These are phyloP conservation scores for Saccharomycopsis fermentans DNA, from an alignment of 805 yeast genomes.

Conservation along the genomic window DNA sequence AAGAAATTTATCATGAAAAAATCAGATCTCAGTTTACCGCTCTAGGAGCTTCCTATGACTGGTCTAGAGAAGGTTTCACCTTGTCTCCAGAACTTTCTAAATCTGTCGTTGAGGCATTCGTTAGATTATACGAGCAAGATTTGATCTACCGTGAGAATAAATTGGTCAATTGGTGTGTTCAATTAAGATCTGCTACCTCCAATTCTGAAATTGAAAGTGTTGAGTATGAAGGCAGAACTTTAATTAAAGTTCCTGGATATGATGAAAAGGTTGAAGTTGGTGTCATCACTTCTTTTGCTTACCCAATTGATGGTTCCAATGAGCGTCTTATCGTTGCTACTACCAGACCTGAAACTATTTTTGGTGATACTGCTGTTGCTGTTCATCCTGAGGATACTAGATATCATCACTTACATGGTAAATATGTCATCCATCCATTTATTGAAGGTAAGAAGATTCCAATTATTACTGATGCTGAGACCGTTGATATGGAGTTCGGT, in stretches of 20 bases:
- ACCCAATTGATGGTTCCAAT: conserved; percentile 65
- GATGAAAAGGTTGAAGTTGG: conserved; percentile 90
- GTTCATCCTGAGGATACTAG: conserved; percentile 93
- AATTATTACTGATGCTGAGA: conserved; percentile 79
- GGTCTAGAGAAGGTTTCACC: conserved; percentile 92
- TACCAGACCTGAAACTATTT: conserved; percentile 96
- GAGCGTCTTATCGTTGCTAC: conserved; percentile 91
- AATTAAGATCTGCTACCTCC: conserved; percentile 88
- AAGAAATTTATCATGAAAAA: conserved; percentile 79
- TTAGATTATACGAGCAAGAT: conserved; percentile 87
- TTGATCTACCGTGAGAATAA: conserved; percentile 88
- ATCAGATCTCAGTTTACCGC: conserved; percentile 77
- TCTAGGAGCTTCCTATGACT: conserved; percentile 95
- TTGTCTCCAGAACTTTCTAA: conserved; percentile 65
- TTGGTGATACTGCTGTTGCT: conserved; percentile 97
- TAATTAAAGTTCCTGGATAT: conserved; percentile 80
- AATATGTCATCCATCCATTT: conserved; percentile 84
- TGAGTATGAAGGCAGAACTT: conserved; percentile 73
- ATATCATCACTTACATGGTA: conserved; percentile 91
- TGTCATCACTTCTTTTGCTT: conserved; percentile 91
- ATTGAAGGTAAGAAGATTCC: conserved; percentile 68
- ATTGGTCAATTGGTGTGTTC: conserved; percentile 93
- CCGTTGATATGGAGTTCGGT: conserved; percentile 99
- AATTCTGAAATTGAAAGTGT: conserved; percentile 95
- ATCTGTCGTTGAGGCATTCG: conserved; percentile 87